Percentiles rank a stretch among this genome's conserved stretches.
Conservation (phyloP, 2,329 filamentous ascomycete genomes). For the Trichoderma pleuroti region DNA sequence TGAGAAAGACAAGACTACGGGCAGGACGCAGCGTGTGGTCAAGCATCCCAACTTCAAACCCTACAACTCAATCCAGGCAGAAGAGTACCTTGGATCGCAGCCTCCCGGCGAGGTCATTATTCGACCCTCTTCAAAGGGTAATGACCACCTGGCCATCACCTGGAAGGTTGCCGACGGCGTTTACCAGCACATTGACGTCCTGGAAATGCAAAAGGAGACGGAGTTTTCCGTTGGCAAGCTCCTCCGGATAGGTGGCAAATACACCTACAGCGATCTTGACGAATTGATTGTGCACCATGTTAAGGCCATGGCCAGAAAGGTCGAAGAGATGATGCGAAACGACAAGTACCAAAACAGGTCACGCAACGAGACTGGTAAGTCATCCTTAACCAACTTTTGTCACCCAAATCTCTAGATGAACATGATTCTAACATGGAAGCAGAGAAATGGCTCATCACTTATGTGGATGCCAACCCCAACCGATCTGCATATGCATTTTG, state of each 20-base stretch:
- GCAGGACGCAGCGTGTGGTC: conserved; percentile 87
- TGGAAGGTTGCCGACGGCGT: conserved; percentile 97
- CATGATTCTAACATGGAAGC: conserved; percentile 24
- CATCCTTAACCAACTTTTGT: neutral
- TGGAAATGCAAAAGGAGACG: conserved; percentile 95
- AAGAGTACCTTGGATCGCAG: conserved; percentile 87
- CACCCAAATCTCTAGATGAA: neutral
- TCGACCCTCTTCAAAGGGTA: conserved; percentile 88
- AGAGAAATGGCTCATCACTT: conserved; percentile 96
- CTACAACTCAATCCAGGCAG: conserved; percentile 87
- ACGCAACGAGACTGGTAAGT: conserved; percentile 78
- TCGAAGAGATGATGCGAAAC: conserved; percentile 90
- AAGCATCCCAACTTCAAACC: conserved; percentile 95
- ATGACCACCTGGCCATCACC: conserved; percentile 91
- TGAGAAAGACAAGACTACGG: conserved; percentile 81
- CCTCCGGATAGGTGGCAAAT: conserved; percentile 81
- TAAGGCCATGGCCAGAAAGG: conserved; percentile 96
- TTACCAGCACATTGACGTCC: conserved; percentile 96
- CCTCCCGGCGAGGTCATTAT: conserved; percentile 88
- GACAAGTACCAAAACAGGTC: conserved; percentile 89
- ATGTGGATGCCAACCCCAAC: conserved; percentile 92
- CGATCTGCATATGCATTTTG: conserved; percentile 95
- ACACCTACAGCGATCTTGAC: conserved; percentile 92
- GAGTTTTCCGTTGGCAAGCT: conserved; percentile 90
- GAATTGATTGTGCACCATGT: conserved; percentile 96